Conservation (phyloP, 371 early-diverging fungal genomes). For the Mortierella sp. region DNA sequence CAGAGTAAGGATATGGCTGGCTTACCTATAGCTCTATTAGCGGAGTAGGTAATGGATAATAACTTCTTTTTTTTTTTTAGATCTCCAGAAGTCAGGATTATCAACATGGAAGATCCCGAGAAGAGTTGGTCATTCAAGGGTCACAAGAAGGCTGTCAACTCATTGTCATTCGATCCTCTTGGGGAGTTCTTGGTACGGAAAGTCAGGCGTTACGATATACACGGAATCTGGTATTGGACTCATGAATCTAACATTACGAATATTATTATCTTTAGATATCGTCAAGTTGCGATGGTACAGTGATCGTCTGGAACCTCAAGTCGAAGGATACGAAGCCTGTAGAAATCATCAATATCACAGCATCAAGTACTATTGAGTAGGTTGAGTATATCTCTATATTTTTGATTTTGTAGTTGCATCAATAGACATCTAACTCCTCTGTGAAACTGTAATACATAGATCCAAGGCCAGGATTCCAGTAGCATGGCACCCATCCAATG, state of each 20-base stretch:
- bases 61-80: conserved; percentile 6
- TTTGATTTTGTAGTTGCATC: neutral
- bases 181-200: conserved; percentile 50
- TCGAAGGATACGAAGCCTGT: conserved; percentile 56
- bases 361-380: conserved; percentile 39
- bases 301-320: conserved; percentile 72
- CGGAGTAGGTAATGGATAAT: neutral
- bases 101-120: conserved; percentile 44
- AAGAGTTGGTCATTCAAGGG: conserved; percentile 43
- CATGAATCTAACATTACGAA: neutral
- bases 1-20: conserved; percentile 30
- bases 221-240: neutral
- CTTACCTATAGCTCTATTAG: neutral
- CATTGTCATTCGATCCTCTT: conserved; percentile 43
- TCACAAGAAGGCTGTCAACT: conserved; percentile 52
- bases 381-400: neutral
- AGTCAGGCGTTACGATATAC: neutral
- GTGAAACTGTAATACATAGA: conserved; percentile 1
- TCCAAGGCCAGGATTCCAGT: conserved; percentile 44
- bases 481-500: conserved; percentile 65
- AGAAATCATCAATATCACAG: conserved; percentile 44
- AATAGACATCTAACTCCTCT: neutral
- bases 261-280: conserved; percentile 55
- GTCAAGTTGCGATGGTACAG: conserved; percentile 68
- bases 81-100: conserved; percentile 35